A percentile compares a stretch with the other conserved stretches of the same genome.
Conservation (phyloP, 164 flowering plant genomes). For the Stephania yunnanensis region DNA sequence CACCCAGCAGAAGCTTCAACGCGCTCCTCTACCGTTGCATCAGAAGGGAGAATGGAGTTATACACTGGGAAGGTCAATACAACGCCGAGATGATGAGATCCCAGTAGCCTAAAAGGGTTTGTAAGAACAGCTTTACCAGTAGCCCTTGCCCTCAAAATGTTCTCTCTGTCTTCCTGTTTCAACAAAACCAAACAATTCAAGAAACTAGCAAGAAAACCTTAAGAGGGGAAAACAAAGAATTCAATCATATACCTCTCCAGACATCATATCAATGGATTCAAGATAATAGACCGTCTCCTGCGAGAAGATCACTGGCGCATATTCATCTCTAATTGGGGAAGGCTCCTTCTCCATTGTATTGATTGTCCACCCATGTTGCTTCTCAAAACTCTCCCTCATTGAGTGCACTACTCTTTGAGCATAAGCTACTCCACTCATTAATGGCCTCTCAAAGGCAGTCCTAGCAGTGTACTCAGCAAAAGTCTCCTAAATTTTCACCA, state of each 20-base stretch:
- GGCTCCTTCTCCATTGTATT: slow-evolving; percentile 78
- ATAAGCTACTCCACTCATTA: slow-evolving; percentile 84
- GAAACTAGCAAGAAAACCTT: neutral
- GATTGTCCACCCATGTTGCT: slow-evolving; percentile 75
- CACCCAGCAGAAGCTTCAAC: slow-evolving; percentile 79
- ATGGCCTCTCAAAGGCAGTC: slow-evolving; percentile 85
- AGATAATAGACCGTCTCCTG: slow-evolving; percentile 84
- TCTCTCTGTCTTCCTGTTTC: slow-evolving; percentile 80
- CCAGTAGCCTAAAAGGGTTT: slow-evolving; percentile 71
- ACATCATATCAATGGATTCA: slow-evolving; percentile 91
- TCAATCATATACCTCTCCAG: slow-evolving; percentile 63
- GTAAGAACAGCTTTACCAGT: slow-evolving; percentile 94
- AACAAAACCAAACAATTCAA: neutral
- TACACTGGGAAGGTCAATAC: slow-evolving; percentile 96
- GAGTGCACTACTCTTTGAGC: slow-evolving; percentile 68
- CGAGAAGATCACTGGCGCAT: slow-evolving; percentile 86
- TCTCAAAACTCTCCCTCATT: slow-evolving; percentile 74
- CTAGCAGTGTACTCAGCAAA: slow-evolving; percentile 87
- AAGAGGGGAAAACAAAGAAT: neutral
- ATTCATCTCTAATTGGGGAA: slow-evolving; percentile 80
- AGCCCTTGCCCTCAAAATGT: slow-evolving; percentile 82
- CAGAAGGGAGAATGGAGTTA: slow-evolving; percentile 49
- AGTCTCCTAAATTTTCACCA: slow-evolving; percentile 51
- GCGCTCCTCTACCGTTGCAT: slow-evolving; percentile 64
- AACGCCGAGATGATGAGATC: slow-evolving; percentile 91